Conservation (phyloP, 176 grass and related monocot species). For the Coix lacrymajobi region DNA sequence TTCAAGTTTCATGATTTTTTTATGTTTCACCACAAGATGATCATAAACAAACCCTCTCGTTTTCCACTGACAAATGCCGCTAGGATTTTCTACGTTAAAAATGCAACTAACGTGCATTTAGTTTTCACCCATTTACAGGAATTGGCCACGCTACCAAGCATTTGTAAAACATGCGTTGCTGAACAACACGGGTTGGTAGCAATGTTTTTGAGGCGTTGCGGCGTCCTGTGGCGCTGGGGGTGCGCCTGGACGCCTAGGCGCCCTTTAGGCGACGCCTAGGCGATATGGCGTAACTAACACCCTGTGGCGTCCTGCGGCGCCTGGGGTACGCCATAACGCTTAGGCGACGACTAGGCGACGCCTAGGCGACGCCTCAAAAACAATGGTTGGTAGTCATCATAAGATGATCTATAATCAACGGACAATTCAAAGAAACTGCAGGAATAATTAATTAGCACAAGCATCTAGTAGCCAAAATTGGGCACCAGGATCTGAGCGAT, state of each 20-base stretch:
- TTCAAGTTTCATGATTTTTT: not conserved
- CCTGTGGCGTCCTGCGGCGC: no score
- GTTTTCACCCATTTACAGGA: not conserved
- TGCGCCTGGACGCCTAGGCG: no score
- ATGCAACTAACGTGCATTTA: not conserved
- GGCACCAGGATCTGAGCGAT: not conserved
- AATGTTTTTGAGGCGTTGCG: no score
- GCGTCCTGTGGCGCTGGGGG: no score
- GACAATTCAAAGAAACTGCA: conserved; percentile 1
- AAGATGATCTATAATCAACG: not conserved
- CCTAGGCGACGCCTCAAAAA: no score
- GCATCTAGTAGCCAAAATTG: not conserved
- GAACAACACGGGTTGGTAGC: not conserved
- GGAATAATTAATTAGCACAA: not conserved
- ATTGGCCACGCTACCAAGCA: not conserved
- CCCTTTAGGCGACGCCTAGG: no score
- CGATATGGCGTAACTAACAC: no score
- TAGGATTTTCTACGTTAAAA: not conserved
- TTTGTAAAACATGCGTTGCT: not conserved
- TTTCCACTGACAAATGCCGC: not conserved
- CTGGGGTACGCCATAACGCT: no score
- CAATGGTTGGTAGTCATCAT: not conserved
- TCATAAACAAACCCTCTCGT: not conserved
- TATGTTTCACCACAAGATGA: not conserved
- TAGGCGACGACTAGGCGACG: no score